phyloP scores from a whole-genome alignment of 805 yeast species.

The Ogataea salicorniae region DNA sequence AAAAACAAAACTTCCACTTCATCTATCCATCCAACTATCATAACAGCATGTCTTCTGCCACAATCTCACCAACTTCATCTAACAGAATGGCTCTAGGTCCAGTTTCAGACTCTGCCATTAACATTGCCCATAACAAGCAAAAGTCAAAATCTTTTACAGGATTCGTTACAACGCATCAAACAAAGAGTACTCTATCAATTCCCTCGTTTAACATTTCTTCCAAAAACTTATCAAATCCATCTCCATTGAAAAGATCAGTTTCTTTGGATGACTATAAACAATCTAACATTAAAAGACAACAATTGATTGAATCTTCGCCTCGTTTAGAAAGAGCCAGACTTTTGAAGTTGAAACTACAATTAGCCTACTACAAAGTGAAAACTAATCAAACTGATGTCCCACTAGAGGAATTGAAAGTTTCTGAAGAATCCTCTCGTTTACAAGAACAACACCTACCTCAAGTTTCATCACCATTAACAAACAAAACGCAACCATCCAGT shows the following conservation, averaged over 20 bases:
- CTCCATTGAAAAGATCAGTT: conserved; percentile 12
- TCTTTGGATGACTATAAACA: conserved; percentile 6
- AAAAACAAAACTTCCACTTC: neutral
- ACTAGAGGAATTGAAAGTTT: conserved; percentile 26
- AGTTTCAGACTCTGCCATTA: conserved; percentile 16
- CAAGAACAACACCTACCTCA: conserved; percentile 1
- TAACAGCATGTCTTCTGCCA: conserved; percentile 1
- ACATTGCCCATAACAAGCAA: conserved; percentile 12
- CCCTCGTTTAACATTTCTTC: no score
- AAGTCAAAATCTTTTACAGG: conserved; percentile 12
- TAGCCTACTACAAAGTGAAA: conserved; percentile 48
- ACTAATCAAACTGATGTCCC: conserved; percentile 41
- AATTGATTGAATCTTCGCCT: conserved; percentile 16
- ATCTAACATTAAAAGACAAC: neutral
- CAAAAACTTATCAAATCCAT: neutral
- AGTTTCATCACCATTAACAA: conserved; percentile 11
- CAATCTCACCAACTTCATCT: conserved; percentile 12
- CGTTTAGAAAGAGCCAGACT: conserved; percentile 33
- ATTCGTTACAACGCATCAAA: neutral
- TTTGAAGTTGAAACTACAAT: conserved; percentile 41
- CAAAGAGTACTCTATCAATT: neutral
- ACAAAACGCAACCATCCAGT: conserved; percentile 20
- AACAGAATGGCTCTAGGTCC: conserved; percentile 21
- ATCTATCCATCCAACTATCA: neutral
- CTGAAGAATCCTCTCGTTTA: conserved; percentile 1